Evolutionary conservation across 306 rosid genomes (phyloP).

Genomic region (Trichosanthes truncata): DNA sequence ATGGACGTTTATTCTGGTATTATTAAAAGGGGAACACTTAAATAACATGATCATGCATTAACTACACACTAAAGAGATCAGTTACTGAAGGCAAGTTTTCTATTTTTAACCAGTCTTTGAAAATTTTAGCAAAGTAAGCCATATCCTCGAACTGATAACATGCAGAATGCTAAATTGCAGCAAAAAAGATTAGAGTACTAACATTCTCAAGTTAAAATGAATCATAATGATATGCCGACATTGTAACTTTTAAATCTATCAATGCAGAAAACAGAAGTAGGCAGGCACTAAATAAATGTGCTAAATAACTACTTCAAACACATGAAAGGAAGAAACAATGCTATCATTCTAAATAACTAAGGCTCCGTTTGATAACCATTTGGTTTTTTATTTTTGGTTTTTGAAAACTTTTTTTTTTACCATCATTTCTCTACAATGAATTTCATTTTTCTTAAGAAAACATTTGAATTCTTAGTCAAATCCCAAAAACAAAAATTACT

Average conservation of each 20-base stretch:
- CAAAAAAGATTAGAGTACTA: neutral
- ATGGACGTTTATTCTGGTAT: slow-evolving; percentile 65
- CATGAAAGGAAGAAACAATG: neutral
- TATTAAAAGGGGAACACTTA: slow-evolving; percentile 22
- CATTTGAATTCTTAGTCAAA: too few species aligned
- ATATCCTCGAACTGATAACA: neutral
- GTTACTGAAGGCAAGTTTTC: neutral
- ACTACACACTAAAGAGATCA: neutral
- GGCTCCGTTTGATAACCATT: too few species aligned
- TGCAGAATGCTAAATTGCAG: neutral
- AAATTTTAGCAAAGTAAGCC: neutral
- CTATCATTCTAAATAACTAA: neutral
- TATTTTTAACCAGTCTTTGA: neutral
- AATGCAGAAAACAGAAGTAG: neutral
- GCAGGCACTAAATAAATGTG: neutral
- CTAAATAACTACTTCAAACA: neutral
- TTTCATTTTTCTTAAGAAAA: too few species aligned
- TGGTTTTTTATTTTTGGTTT: too few species aligned
- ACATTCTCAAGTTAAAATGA: neutral
- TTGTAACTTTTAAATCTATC: neutral
- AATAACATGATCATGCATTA: neutral
- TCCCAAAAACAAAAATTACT: too few species aligned
- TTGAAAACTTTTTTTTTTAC: too few species aligned
- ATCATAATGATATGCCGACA: neutral
- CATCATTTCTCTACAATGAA: too few species aligned